phyloP scores from a whole-genome alignment of 129 eudicot genomes.

The Calendula officinalis region DNA sequence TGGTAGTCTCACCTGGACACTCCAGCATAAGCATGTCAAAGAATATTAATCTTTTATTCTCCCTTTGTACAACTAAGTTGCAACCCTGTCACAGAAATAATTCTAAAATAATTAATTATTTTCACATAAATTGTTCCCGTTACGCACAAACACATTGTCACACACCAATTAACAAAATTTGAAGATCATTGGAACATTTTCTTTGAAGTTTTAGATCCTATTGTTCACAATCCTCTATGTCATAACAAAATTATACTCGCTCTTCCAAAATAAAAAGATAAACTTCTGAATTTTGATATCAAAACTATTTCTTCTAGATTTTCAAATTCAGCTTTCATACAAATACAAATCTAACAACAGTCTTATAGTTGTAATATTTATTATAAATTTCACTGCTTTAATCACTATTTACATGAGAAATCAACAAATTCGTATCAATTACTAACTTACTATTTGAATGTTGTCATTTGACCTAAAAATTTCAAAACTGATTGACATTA shows the following conservation, averaged over 20 bases:
- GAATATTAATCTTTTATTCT: conserved; percentile 69
- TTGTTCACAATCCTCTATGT: conserved; percentile 1
- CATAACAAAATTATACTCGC: neutral
- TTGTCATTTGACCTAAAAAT: conserved; percentile 3
- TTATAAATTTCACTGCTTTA: neutral
- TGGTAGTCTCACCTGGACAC: conserved; percentile 63
- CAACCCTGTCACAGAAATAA: conserved; percentile 67
- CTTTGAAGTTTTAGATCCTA: neutral
- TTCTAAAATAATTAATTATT: conserved; percentile 1
- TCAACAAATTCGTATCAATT: neutral
- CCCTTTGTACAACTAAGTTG: conserved; percentile 69
- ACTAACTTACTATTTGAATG: neutral
- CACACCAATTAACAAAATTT: neutral
- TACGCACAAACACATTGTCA: neutral
- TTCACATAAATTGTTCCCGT: conserved; percentile 12
- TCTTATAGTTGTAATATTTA: neutral
- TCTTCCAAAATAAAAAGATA: too few species aligned
- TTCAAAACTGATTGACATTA: neutral
- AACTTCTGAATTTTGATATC: too few species aligned
- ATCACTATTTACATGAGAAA: neutral
- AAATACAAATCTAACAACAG: neutral
- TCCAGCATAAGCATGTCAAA: conserved; percentile 80
- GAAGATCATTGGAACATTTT: neutral
- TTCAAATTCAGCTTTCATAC: neutral
- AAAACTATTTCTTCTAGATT: too few species aligned